These are phyloP conservation scores for Glebionis coronaria DNA, from an alignment of 129 eudicot species.

Conservation along the genomic window DNA sequence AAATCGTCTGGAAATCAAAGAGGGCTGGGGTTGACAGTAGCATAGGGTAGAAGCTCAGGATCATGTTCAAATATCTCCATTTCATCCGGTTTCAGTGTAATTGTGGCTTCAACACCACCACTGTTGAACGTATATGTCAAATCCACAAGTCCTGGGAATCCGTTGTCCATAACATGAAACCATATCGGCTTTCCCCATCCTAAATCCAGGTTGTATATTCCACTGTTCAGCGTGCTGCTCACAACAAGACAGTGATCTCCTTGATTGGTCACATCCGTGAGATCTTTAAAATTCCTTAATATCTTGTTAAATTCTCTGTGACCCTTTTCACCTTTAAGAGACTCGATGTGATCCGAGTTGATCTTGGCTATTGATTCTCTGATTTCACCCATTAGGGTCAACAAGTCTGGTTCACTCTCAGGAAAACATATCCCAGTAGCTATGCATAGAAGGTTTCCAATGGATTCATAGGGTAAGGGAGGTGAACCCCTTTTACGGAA, in stretches of 20 bases:
- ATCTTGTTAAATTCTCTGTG: not conserved
- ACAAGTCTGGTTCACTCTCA: not conserved
- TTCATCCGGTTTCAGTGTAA: conserved; percentile 5
- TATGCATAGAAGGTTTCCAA: conserved; percentile 5
- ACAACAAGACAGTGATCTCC: not conserved
- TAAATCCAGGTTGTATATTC: conserved; percentile 16
- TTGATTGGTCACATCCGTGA: not conserved
- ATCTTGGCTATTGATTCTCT: conserved; percentile 10
- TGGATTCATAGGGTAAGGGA: not conserved
- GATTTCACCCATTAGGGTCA: conserved; percentile 8
- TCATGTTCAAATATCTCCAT: conserved; percentile 24
- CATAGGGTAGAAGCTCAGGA: conserved; percentile 3
- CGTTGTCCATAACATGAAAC: conserved; percentile 11
- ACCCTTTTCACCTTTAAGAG: conserved; percentile 16
- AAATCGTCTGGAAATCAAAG: not conserved
- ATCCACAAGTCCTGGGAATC: not conserved
- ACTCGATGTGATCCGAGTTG: not conserved
- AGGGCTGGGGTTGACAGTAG: conserved; percentile 20
- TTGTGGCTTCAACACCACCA: conserved; percentile 24
- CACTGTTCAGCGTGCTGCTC: conserved; percentile 4
- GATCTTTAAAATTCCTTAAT: not conserved
- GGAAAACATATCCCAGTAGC: conserved; percentile 4
- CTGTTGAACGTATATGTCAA: conserved; percentile 6
- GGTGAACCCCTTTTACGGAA: conserved; percentile 21
- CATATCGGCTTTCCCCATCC: conserved; percentile 34